phyloP scores from a whole-genome alignment of 176 grass and related monocot species.

The Aegilops bicornis region DNA sequence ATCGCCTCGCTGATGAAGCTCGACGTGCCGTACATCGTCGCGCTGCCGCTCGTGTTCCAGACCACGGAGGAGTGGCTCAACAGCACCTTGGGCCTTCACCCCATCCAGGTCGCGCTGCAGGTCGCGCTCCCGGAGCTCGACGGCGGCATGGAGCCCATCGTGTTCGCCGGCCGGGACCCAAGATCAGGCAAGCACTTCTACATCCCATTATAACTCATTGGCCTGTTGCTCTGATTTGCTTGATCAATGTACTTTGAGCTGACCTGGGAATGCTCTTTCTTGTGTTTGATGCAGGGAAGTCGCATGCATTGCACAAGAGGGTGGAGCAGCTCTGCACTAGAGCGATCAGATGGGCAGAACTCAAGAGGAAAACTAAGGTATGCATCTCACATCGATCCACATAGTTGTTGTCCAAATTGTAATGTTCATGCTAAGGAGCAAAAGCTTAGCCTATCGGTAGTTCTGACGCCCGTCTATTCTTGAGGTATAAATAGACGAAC shows the following conservation, averaged over 20 bases:
- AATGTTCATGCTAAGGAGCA: too few relatives aligned
- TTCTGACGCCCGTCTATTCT: background rate
- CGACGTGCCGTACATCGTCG: slow-evolving; percentile 98
- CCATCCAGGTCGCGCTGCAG: slow-evolving; percentile 97
- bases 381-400: background rate
- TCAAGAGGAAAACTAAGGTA: slow-evolving; percentile 97
- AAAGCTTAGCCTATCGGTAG: too few relatives aligned
- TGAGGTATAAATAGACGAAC: background rate
- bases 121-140: slow-evolving; percentile 95
- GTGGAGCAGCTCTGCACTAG: slow-evolving; percentile 98
- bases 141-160: slow-evolving; percentile 97
- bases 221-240: background rate
- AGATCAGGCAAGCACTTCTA: slow-evolving; percentile 59
- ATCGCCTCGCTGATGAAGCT: slow-evolving; percentile 89
- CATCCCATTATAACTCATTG: background rate
- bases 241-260: background rate
- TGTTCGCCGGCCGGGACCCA: slow-evolving; percentile 81
- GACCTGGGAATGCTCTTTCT: background rate
- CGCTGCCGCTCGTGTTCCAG: slow-evolving; percentile 95
- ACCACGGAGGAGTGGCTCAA: slow-evolving; percentile 99
- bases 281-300: slow-evolving; percentile 66
- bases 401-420: background rate
- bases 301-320: slow-evolving; percentile 96
- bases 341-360: slow-evolving; percentile 90
- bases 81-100: slow-evolving; percentile 91